Percentiles rank a stretch among this genome's conserved stretches.
Evolutionary conservation across 2,329 filamentous ascomycete genomes (phyloP).

Genomic region (Claviceps sp.): DNA sequence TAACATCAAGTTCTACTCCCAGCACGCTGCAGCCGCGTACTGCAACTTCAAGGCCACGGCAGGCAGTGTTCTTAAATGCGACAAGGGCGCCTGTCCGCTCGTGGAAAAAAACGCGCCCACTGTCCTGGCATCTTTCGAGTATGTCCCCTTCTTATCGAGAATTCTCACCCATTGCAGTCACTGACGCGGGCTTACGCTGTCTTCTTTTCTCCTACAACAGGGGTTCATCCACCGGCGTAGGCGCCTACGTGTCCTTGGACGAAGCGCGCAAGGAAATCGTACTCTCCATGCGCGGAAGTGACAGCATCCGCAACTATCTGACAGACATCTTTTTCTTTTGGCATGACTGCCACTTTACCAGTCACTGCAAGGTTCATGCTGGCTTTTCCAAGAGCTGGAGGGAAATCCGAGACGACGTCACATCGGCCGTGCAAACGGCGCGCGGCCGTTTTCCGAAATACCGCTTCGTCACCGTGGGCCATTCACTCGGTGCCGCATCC

Average conservation of each 20-base stretch:
- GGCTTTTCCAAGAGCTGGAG: conserved; percentile 49
- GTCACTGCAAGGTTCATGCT: conserved; percentile 36
- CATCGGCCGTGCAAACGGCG: conserved; percentile 31
- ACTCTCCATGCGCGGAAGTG: conserved; percentile 45
- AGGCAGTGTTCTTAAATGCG: conserved; percentile 30
- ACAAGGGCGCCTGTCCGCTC: conserved; percentile 27
- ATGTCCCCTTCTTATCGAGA: not conserved
- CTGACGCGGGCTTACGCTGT: conserved; percentile 2
- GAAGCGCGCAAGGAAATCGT: conserved; percentile 39
- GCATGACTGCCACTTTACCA: conserved; percentile 15
- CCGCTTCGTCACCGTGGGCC: conserved; percentile 48
- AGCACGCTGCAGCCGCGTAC: conserved; percentile 39
- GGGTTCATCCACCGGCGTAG: conserved; percentile 28
- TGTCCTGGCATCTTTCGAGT: conserved; percentile 30
- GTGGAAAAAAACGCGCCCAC: conserved; percentile 29
- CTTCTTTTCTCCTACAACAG: conserved; percentile 13
- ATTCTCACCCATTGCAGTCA: no score
- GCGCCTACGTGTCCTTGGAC: conserved; percentile 40
- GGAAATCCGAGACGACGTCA: conserved; percentile 32
- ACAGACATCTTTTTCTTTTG: conserved; percentile 31
- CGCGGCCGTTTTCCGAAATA: conserved; percentile 34
- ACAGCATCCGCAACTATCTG: conserved; percentile 47
- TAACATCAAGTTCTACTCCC: conserved; percentile 33
- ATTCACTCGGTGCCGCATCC: conserved; percentile 55
- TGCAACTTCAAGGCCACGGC: conserved; percentile 33